Evolutionary conservation across 2,329 filamentous ascomycete genomes (phyloP), one percentile per base, ranked within the genome.

Genomic region (Didymella glomerata): DNA sequence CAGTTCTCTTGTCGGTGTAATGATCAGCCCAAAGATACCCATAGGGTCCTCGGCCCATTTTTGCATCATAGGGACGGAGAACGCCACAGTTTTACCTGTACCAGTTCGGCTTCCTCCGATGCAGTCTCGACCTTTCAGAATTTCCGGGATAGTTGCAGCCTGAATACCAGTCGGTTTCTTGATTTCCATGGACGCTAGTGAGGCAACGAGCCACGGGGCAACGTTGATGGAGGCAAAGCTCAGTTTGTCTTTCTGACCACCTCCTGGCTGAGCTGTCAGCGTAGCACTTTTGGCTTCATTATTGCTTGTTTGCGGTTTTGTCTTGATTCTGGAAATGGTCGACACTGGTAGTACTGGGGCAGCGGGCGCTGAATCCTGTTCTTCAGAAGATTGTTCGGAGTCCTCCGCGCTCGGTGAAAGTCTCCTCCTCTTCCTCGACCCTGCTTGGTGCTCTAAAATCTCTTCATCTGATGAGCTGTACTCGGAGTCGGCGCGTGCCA

Each of bases 51-150:
- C 86, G 2, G 94, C 88, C 93, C 93, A 98, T 77, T 90, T 90
- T 76, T 98, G 94, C 63, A 99, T 81, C 60, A 99, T 96, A 0
- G 95, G 95, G 10, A 93, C 92, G 1, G 94, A 91, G 77, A 99
- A 99, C 1, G 95, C 93, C 42, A 98, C 89, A 3, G 95, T 99
- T 81, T 99, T 99, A 79, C 95, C 95, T 13, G 94, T 97, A 82
- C 95, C 95, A 0, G 95, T 99, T 63, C 93, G 86, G 73, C 92
- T 96, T 36, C 93, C 93, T 73, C 95, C 95, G 68, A 99, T 97
- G 74, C 72, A 97, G 79, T 99, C 93, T 68, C 91, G 86, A 6
- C 95, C 95, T 68, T 92, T 89, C 32, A 99, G 77, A 60, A 98
- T 97, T 75, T 95, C 90, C 1, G 94, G 93, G 71, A 99, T 98